Percentiles rank a stretch among this genome's conserved stretches.
phyloP scores from a whole-genome alignment of 306 rosid genomes.

The Quercus wislizeni region DNA sequence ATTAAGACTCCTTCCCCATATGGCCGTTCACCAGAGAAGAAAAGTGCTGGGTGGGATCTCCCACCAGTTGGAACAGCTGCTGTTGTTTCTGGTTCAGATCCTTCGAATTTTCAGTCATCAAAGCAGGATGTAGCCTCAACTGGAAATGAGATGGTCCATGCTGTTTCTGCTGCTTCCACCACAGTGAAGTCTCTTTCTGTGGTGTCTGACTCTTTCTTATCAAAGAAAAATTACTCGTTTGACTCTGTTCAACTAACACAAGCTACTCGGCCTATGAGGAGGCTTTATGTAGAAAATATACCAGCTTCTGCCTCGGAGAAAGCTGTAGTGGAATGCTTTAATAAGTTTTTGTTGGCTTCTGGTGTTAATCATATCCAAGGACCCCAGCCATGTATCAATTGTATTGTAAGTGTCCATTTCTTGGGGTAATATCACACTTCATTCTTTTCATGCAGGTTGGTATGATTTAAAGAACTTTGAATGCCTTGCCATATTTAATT shows the following conservation, averaged over 20 bases:
- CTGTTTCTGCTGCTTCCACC: conserved; percentile 44
- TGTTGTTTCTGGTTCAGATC: conserved; percentile 43
- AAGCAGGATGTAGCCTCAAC: conserved; percentile 39
- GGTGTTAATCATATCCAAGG: conserved; percentile 63
- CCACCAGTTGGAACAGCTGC: conserved; percentile 47
- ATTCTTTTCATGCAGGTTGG: conserved; percentile 4
- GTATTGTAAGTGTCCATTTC: conserved; percentile 57
- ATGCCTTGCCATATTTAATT: conserved; percentile 30
- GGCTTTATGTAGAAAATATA: conserved; percentile 86
- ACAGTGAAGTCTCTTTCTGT: conserved; percentile 33
- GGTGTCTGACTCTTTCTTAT: conserved; percentile 34
- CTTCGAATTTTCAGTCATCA: conserved; percentile 46
- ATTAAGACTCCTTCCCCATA: conserved; percentile 81
- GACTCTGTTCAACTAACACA: conserved; percentile 88
- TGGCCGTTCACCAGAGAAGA: conserved; percentile 59
- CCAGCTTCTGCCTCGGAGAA: conserved; percentile 80
- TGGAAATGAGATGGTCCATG: conserved; percentile 38
- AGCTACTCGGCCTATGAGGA: conserved; percentile 90
- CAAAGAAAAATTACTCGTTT: conserved; percentile 48
- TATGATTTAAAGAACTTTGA: not conserved
- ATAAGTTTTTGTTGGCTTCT: conserved; percentile 58
- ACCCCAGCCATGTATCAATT: conserved; percentile 80
- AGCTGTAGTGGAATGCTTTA: conserved; percentile 67
- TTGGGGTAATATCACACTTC: not conserved
- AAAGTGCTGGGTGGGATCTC: conserved; percentile 80